These are phyloP conservation scores for Fagopyrum tataricum DNA, from an alignment of 148 eudicot genomes.

Conservation along the genomic window DNA sequence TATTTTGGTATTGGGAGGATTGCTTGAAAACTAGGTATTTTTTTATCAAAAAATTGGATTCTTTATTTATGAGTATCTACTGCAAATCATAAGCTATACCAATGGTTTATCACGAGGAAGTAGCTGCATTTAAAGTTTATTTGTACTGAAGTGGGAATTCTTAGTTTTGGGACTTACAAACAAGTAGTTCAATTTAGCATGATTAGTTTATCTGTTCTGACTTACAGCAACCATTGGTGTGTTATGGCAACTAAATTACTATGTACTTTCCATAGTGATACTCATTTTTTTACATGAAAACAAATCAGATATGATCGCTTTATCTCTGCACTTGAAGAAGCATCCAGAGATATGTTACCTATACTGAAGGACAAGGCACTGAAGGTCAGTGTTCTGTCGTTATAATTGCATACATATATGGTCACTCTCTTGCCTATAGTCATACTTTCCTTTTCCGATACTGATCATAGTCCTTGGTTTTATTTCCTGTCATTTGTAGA, in stretches of 20 bases:
- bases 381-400: slow-evolving; percentile 38
- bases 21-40: slow-evolving; percentile 80
- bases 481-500: slow-evolving; percentile 29
- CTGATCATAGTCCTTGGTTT: not conserved
- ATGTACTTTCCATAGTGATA: not conserved
- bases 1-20: slow-evolving; percentile 97
- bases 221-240: not conserved
- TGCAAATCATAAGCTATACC: not conserved
- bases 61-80: slow-evolving; percentile 8
- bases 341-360: slow-evolving; percentile 73
- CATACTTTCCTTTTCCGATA: not conserved
- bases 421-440: not conserved
- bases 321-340: slow-evolving; percentile 83
- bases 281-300: not conserved
- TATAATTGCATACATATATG: not conserved
- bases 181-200: not conserved
- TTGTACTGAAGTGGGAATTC: not conserved
- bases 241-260: not conserved
- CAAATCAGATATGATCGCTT: slow-evolving; percentile 77
- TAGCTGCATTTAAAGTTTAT: not conserved
- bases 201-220: not conserved
- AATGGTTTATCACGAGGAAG: not conserved
- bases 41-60: not conserved
- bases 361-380: slow-evolving; percentile 80
- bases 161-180: not conserved